Evolutionary conservation across 176 grass and related monocot genomes (phyloP), one percentile per base, ranked within the genome.

Genomic region (Triticum monococcum): DNA sequence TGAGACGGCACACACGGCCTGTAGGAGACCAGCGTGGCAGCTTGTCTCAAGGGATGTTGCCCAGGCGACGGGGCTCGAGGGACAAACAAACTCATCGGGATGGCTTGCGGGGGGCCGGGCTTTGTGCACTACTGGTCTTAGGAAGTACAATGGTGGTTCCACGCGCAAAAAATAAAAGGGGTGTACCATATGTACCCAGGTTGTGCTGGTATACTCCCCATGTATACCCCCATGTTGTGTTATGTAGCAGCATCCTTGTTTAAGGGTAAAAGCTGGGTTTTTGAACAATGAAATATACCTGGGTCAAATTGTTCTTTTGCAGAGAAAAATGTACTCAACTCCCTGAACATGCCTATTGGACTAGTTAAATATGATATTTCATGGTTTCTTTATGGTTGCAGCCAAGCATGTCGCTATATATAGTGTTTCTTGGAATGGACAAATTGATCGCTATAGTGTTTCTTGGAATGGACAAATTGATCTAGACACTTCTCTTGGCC

Each of bases 171-270:
- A 30, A 30, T 30, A 3, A 3, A 30, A 30, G 28, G 28, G 28
- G 28, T 83, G 66, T 79, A 87, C 80, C 82, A 35, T 83, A 59
- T 64, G 43, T 74, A 25, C 43, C 40, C 20, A 77, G 50, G 48
- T 70, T 80, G 70, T 87, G 74, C 30, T 65, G 7, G 68, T 74
- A 28, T 74, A 74, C 23, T 75, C 41, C 41, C 41, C 72, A 73
- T 45, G 70, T 73, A 52, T 68, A 35, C 30, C 70, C 71, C 59
- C 35, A 65, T 84, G 59, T 73, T 64, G 57, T 84, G 71, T 18
- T 46, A 90, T 74, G 89, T 79, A 72, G 57, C 73, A 87, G 56
- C 74, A 64, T 72, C 23, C 72, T 78, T 78, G 23, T 71, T 41
- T 22, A 78, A 85, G 48, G 59, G 22, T 40, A 52, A 77, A 46